Conservation (phyloP, 2,329 filamentous ascomycete genomes). For the Tympanopsis confertula region DNA sequence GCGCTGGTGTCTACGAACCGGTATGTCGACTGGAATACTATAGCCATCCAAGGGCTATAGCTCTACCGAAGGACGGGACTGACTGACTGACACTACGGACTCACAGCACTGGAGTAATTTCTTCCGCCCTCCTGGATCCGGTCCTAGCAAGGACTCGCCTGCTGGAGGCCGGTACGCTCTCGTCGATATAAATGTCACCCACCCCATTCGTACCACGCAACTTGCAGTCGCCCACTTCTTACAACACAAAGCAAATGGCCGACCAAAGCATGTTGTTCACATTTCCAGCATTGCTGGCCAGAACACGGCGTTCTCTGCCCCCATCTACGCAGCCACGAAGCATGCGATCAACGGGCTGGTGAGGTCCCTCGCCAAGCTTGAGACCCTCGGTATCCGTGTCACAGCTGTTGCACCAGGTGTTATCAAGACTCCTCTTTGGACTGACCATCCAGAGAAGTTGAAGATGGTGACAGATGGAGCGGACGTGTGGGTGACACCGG, state of each 20-base stretch:
- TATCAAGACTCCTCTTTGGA: constrained; percentile 4
- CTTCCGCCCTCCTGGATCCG: constrained; percentile 4
- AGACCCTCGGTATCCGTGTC: constrained; percentile 2
- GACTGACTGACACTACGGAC: too few relatives aligned
- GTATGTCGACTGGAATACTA: too few relatives aligned
- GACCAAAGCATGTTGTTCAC: constrained; percentile 28
- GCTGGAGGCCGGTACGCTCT: not conserved
- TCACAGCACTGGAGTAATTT: constrained; percentile 4
- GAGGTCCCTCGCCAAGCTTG: constrained; percentile 1
- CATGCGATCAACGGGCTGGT: constrained; percentile 31
- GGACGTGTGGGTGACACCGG: constrained; percentile 3
- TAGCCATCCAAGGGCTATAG: too few relatives aligned
- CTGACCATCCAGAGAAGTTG: constrained; percentile 3
- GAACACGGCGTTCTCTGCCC: constrained; percentile 19
- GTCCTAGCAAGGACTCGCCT: not conserved
- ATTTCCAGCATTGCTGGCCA: constrained; percentile 35
- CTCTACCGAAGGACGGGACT: too few relatives aligned
- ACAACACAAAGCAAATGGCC: constrained; percentile 3
- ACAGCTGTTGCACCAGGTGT: constrained; percentile 2
- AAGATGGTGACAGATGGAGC: constrained; percentile 3
- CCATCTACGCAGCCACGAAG: constrained; percentile 35
- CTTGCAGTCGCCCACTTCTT: constrained; percentile 33
- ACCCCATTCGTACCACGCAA: constrained; percentile 37
- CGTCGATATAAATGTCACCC: constrained; percentile 36
- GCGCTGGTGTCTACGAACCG: constrained; percentile 34